phyloP scores from a whole-genome alignment of 495 filamentous ascomycete species.

The Talaromyces ruber region DNA sequence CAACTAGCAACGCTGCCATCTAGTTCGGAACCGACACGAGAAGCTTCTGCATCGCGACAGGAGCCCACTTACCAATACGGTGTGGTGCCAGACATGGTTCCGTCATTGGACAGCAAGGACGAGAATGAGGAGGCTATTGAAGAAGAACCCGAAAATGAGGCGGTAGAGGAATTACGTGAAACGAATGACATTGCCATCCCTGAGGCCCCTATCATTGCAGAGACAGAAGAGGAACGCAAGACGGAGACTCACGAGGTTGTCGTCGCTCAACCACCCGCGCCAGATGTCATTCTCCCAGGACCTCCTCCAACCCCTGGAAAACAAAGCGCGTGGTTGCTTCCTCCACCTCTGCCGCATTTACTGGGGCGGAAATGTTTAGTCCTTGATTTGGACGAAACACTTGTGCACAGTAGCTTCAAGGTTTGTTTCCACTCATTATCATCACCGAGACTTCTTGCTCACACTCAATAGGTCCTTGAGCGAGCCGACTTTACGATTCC shows the following conservation, averaged over 20 bases:
- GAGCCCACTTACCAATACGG: background rate
- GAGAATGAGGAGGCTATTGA: slow-evolving; percentile 8
- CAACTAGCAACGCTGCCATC: background rate
- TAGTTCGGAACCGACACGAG: background rate
- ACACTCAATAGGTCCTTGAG: slow-evolving; percentile 66
- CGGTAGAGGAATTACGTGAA: slow-evolving; percentile 26
- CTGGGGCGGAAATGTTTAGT: slow-evolving; percentile 89
- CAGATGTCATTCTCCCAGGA: slow-evolving; percentile 25
- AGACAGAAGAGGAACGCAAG: slow-evolving; percentile 10
- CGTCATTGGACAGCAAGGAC: slow-evolving; percentile 18
- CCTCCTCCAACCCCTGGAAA: slow-evolving; percentile 32
- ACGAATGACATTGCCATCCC: slow-evolving; percentile 59
- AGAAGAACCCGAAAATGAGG: slow-evolving; percentile 7
- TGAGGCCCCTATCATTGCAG: slow-evolving; percentile 32
- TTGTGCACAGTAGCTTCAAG: slow-evolving; percentile 99
- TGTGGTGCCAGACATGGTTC: background rate
- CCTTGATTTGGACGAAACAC: slow-evolving; percentile 93
- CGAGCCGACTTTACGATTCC: slow-evolving; percentile 99
- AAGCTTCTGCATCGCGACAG: background rate
- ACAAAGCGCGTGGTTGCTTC: slow-evolving; percentile 63
- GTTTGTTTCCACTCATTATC: slow-evolving; percentile 35
- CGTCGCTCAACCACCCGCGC: slow-evolving; percentile 47
- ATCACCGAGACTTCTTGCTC: background rate
- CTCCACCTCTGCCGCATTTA: slow-evolving; percentile 66
- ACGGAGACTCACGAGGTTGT: slow-evolving; percentile 16